phyloP scores from a whole-genome alignment of 805 yeast species.

The Wickerhamiella lipophila region DNA sequence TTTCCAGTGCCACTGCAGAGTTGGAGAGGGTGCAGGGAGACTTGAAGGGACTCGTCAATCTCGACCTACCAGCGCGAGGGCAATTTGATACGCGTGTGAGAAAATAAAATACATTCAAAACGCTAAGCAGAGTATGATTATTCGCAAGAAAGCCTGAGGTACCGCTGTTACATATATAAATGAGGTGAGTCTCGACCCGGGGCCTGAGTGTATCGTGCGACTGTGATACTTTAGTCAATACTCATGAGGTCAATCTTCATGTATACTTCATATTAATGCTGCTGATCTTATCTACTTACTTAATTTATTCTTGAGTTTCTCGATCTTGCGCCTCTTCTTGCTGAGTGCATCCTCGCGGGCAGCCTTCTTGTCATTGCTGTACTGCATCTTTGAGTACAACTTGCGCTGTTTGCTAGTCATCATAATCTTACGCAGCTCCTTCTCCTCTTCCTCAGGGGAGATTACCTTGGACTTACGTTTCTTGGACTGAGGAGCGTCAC shows the following conservation, averaged over 20 bases:
- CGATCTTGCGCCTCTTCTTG: constrained; percentile 44
- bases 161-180: no score
- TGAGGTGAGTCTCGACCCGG: no score
- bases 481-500: constrained; percentile 36
- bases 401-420: constrained; percentile 95
- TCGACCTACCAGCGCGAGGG: constrained; percentile 65
- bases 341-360: constrained; percentile 59
- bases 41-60: constrained; percentile 51
- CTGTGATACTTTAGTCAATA: no score
- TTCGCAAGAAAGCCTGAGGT: no score
- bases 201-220: no score
- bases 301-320: constrained; percentile 18
- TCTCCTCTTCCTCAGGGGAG: constrained; percentile 53
- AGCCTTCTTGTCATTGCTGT: constrained; percentile 74
- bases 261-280: background rate
- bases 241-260: no score
- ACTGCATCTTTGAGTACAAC: constrained; percentile 88
- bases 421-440: constrained; percentile 89
- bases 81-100: constrained; percentile 65
- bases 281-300: background rate
- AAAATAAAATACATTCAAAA: no score
- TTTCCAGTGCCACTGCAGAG: constrained; percentile 51
- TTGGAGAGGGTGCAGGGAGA: constrained; percentile 51
- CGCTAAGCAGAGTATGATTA: no score
- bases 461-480: constrained; percentile 28